phyloP scores from a whole-genome alignment of 805 yeast species.

The Wickerhamomyces queroliae region DNA sequence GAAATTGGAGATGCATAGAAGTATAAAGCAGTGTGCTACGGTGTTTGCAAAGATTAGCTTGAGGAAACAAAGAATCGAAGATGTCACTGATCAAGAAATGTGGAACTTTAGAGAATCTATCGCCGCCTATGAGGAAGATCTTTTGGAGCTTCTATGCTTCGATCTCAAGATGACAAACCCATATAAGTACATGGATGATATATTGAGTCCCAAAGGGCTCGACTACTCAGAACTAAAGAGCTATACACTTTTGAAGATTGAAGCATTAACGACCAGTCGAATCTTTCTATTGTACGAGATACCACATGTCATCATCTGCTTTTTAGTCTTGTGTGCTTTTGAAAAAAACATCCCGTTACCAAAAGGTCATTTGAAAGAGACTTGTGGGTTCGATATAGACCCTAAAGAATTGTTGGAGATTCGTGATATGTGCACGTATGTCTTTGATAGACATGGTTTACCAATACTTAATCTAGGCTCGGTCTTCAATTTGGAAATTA shows the following conservation, averaged over 20 bases:
- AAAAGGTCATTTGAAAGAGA: constrained; percentile 8
- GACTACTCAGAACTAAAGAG: constrained; percentile 5
- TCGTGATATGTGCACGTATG: neutral
- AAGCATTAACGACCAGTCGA: constrained; percentile 7
- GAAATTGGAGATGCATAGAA: neutral
- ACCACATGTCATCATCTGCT: constrained; percentile 5
- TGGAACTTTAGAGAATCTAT: constrained; percentile 14
- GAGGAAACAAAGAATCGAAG: neutral
- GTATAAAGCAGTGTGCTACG: constrained; percentile 4
- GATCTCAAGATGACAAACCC: constrained; percentile 18
- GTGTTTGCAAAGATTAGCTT: neutral
- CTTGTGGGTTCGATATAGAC: neutral
- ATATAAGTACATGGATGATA: constrained; percentile 1
- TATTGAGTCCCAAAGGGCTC: neutral
- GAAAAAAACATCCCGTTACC: constrained; percentile 5
- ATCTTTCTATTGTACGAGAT: constrained; percentile 10
- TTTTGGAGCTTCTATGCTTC: constrained; percentile 20
- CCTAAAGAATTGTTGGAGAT: constrained; percentile 1
- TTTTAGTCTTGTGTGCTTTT: neutral
- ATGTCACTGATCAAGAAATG: neutral
- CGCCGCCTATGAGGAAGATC: constrained; percentile 9
- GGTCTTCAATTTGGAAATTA: neutral
- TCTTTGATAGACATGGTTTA: neutral
- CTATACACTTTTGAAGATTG: neutral
- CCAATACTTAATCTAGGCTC: neutral